A percentile compares a stretch with the other conserved stretches of the same genome.
These are phyloP conservation scores for Ophiostoma sp. DNA, from an alignment of 2,329 filamentous ascomycete species.

Conservation along the genomic window DNA sequence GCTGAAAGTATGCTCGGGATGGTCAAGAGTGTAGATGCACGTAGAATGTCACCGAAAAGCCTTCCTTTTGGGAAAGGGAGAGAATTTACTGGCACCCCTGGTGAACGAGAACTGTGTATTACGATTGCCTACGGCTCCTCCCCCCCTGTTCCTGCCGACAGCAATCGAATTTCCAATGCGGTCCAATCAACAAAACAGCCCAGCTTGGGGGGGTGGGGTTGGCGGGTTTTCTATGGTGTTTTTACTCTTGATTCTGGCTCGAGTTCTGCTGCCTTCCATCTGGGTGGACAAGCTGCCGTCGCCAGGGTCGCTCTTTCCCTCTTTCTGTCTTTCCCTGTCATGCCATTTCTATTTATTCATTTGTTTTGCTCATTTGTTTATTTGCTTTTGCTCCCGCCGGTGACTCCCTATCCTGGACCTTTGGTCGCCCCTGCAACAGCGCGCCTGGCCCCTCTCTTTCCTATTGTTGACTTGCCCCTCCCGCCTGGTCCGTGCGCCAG, in stretches of 20 bases:
- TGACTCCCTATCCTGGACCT: background rate
- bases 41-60: slow-evolving; percentile 10
- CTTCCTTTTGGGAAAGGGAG: slow-evolving; percentile 8
- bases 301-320: slow-evolving; percentile 3
- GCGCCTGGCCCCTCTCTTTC: slow-evolving; percentile 5
- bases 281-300: background rate
- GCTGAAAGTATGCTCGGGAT: slow-evolving; percentile 3
- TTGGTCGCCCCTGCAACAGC: slow-evolving; percentile 20
- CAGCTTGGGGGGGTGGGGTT: slow-evolving; percentile 22
- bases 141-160: slow-evolving; percentile 10
- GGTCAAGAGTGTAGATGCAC: slow-evolving; percentile 3
- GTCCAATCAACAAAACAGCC: slow-evolving; percentile 26
- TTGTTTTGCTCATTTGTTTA: slow-evolving; percentile 6
- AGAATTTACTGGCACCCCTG: slow-evolving; percentile 12
- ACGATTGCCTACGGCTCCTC: slow-evolving; percentile 2
- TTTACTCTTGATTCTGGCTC: background rate
- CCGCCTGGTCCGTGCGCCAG: slow-evolving; percentile 16
- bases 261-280: slow-evolving; percentile 12
- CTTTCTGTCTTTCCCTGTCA: slow-evolving; percentile 1
- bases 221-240: slow-evolving; percentile 1
- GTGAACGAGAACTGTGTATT: background rate
- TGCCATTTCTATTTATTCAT: slow-evolving; percentile 19
- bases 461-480: slow-evolving; percentile 15
- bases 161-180: slow-evolving; percentile 18
- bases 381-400: background rate